Evolutionary conservation across 129 eudicot genomes (phyloP).

Genomic region (Dittrichia graveolens): DNA sequence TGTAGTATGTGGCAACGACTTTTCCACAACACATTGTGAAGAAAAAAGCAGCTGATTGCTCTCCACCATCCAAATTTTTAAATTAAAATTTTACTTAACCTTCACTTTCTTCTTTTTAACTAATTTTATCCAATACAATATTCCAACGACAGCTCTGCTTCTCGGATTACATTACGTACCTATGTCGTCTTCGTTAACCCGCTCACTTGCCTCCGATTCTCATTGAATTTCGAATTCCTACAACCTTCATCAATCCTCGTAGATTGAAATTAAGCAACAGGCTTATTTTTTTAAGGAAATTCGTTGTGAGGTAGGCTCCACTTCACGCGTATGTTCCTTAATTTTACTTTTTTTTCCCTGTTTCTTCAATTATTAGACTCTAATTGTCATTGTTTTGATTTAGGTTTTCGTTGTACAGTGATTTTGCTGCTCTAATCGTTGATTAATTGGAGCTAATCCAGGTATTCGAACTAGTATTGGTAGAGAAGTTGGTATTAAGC

Average conservation of each 20-base stretch:
- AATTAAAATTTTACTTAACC: not conserved
- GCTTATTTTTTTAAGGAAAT: not conserved
- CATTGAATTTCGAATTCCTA: slow-evolving; percentile 14
- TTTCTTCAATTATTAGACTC: not conserved
- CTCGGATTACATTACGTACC: slow-evolving; percentile 8
- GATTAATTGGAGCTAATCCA: slow-evolving; percentile 8
- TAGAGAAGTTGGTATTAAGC: not conserved
- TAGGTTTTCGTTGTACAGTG: slow-evolving; percentile 13
- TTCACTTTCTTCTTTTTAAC: not conserved
- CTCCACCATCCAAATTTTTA: slow-evolving; percentile 35
- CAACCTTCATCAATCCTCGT: not conserved
- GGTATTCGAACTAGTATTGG: not conserved
- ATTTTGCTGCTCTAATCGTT: slow-evolving; percentile 18
- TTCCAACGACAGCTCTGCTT: slow-evolving; percentile 19
- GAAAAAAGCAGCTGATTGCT: slow-evolving; percentile 35
- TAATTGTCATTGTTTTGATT: not conserved
- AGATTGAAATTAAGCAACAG: not conserved
- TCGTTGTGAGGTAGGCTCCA: slow-evolving; percentile 35
- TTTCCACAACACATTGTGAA: slow-evolving; percentile 27
- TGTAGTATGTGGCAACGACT: slow-evolving; percentile 38
- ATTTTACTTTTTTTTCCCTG: slow-evolving; percentile 15
- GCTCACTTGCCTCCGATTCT: slow-evolving; percentile 14
- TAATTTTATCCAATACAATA: slow-evolving; percentile 17
- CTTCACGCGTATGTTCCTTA: slow-evolving; percentile 38
- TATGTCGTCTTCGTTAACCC: slow-evolving; percentile 4